These are phyloP conservation scores for Sequoiadendron giganteum DNA, from an alignment of 75 land plant species.

Conservation along the genomic window DNA sequence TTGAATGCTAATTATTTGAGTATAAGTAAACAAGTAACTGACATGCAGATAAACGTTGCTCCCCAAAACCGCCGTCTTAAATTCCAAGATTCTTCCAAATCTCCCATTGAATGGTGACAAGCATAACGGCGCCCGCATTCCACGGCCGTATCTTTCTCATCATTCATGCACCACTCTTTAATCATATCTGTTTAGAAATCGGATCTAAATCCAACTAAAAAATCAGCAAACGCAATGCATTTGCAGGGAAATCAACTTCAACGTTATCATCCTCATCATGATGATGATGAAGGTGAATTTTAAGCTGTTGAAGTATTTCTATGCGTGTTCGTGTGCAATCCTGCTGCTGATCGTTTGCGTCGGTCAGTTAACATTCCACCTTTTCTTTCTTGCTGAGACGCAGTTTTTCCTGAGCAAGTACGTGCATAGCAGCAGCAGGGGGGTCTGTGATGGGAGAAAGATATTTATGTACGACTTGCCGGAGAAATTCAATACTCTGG, in stretches of 20 bases:
- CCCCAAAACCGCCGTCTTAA: too few relatives aligned
- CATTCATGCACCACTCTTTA: too few relatives aligned
- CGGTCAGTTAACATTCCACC: neutral
- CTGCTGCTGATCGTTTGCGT: neutral
- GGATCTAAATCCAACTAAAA: too few relatives aligned
- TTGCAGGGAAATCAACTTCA: neutral
- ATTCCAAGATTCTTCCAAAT: too few relatives aligned
- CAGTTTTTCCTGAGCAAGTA: neutral
- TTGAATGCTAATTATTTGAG: too few relatives aligned
- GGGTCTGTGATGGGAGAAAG: conserved; percentile 12
- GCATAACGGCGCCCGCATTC: too few relatives aligned
- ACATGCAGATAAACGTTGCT: too few relatives aligned
- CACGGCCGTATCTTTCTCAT: too few relatives aligned
- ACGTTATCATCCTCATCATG: too few relatives aligned
- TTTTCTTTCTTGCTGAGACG: neutral
- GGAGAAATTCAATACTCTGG: conserved; percentile 19
- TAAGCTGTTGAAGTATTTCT: neutral
- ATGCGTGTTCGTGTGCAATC: neutral
- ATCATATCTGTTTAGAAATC: too few relatives aligned
- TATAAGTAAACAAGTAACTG: too few relatives aligned
- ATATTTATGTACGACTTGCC: conserved; percentile 21
- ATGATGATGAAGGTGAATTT: neutral
- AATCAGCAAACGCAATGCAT: neutral
- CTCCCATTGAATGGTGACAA: too few relatives aligned
- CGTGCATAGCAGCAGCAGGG: neutral